Base-by-base conservation (phyloP, 805 yeast genomes). In the Wickerhamomyces tratensis region DNA sequence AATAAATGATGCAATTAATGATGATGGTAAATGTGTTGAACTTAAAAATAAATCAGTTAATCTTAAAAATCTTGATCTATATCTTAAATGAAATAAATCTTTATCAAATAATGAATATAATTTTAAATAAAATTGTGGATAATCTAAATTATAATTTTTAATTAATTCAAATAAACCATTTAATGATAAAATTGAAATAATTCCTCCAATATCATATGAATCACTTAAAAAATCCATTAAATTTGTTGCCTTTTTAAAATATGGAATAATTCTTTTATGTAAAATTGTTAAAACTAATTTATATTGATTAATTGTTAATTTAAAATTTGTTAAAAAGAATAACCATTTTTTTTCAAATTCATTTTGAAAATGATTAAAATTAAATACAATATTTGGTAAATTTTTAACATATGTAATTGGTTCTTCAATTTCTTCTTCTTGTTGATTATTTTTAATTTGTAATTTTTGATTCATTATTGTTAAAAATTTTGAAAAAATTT, bases 161-260 rank as follows among this genome's bases (percentile, higher is more conserved):
- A 91, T 91, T 46, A 91, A 69, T 53, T 79, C 87, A 63, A 87
- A 91, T 41, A 91, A 67, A 10, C 96, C 94, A 60, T 88, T 91
- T 52, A 91, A 70, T 2, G 98, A 82, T 41, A 93, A 64, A 37
- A 91, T 76, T 14, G 89, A 82, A 12, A 82, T 67, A 7, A 82
- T 70, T 5, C 77, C 79, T 38, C 76, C 68, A 54, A 69, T 36
- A 49, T 84, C 72, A 57, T 87, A 89, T 4, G 94, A 81, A 46
- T 86, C 95, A 1, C 96, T 87, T 46, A 91, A 68, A 58, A 91
- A 93, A 65, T 91, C 98, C 96, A 93, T 89, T 38, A 93, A 65
- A 46, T 75, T 71, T 37, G 86, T 83, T 7, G 98, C 95, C 49
- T 79, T 80, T 38, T 75, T 71, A 71, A 87, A 74, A 55, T 72